These are phyloP conservation scores for Reutealis trisperma DNA, from an alignment of 345 rosid genomes.

Conservation along the genomic window DNA sequence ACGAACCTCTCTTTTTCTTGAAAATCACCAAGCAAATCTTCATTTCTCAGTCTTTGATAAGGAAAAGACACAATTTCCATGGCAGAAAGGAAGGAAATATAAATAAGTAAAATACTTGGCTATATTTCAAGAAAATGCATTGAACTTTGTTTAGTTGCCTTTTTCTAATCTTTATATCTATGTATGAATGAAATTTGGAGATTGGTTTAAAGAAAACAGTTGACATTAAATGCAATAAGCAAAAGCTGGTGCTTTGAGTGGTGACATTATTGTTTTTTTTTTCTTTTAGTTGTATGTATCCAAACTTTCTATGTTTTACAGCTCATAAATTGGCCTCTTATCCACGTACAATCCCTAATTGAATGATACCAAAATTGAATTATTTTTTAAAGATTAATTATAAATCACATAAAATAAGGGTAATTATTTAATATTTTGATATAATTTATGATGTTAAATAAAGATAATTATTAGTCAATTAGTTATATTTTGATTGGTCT, in stretches of 20 bases:
- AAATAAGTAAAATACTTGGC: conserved; percentile 1
- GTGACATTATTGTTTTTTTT: background rate
- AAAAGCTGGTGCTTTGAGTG: background rate
- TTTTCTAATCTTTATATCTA: background rate
- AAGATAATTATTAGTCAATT: too few species aligned
- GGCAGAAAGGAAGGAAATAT: too few species aligned
- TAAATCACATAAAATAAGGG: too few species aligned
- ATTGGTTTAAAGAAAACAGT: conserved; percentile 25
- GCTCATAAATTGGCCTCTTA: background rate
- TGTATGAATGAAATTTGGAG: background rate
- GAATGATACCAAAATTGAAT: background rate
- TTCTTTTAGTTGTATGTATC: background rate
- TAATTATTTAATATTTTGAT: too few species aligned
- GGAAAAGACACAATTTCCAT: conserved; percentile 10
- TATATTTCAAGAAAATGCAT: background rate
- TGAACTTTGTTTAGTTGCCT: conserved; percentile 6
- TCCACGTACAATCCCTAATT: too few species aligned
- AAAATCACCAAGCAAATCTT: conserved; percentile 16
- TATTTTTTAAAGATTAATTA: too few species aligned
- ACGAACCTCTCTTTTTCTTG: conserved; percentile 8
- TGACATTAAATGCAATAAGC: conserved; percentile 32
- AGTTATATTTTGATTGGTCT: too few species aligned
- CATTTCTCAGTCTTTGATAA: conserved; percentile 46
- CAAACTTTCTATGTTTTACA: background rate
- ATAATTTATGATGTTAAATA: too few species aligned